Conservation (phyloP, 2,329 filamentous ascomycete species). For the Beauveria sp. region DNA sequence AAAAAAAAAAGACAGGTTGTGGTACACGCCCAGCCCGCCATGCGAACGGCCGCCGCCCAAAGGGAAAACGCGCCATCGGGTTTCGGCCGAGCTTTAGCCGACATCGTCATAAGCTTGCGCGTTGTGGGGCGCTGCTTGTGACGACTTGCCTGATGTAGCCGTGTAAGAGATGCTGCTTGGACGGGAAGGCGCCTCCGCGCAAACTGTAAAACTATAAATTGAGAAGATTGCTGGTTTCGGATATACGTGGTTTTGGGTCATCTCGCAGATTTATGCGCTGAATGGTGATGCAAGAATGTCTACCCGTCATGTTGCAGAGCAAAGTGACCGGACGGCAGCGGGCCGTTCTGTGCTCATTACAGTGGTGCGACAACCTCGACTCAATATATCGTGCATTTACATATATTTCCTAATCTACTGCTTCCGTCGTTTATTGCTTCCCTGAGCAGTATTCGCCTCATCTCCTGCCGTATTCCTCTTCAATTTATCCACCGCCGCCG, state of each 20-base stretch:
- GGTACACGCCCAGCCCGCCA: neutral
- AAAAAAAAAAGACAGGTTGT: neutral
- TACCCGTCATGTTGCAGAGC: neutral
- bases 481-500: constrained; percentile 62
- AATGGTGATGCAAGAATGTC: too few species aligned
- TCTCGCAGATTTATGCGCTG: too few species aligned
- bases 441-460: neutral
- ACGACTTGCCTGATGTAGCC: constrained; percentile 1
- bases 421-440: neutral
- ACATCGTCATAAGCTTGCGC: neutral
- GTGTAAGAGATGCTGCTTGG: neutral
- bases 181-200: neutral
- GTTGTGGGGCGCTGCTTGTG: constrained; percentile 2
- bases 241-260: too few species aligned
- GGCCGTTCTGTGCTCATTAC: neutral
- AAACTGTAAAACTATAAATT: constrained; percentile 29
- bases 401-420: neutral
- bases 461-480: constrained; percentile 30
- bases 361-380: neutral
- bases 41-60: neutral
- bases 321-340: too few species aligned
- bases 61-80: neutral
- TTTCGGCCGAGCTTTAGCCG: constrained; percentile 1
- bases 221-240: neutral
- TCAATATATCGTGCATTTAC: neutral